Evolutionary conservation across 495 filamentous ascomycete species (phyloP), one percentile per base, ranked within the genome.

Genomic region (Trypethelium eluteriae): DNA sequence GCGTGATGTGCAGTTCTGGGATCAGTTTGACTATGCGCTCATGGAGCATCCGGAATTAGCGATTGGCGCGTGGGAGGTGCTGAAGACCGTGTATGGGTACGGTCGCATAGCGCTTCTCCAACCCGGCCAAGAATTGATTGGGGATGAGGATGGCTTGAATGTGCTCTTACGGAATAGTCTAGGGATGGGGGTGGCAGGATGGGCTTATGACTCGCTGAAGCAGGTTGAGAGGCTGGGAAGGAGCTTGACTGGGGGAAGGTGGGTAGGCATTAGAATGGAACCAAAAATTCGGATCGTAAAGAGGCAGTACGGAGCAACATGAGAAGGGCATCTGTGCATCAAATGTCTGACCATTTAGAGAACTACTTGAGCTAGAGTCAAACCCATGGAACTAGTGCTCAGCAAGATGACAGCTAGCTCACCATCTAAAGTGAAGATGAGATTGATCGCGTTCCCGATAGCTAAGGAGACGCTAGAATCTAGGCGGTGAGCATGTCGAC

Each of bases 11-110:
- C 68, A 75, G 2, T 98, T 97, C 76, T 98, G 93, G 94, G 76
- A 81, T 2, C 77, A 79, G 36, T 92, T 96, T 67, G 89, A 96
- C 71, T 99, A 91, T 71, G 85, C 85, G 6, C 80, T 98, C 5
- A 81, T 88, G 10, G 90, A 94, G 77, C 77, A 85, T 32, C 87
- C 86, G 14, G 80, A 77, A 49, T 72, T 73, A 38, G 76, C 81
- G 1, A 83, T 87, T 65, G 88, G 86, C 0, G 78, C 78, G 2
- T 99, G 93, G 92, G 82, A 90, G 67, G 80, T 84, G 10, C 75
- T 94, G 9, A 84, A 83, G 25, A 82, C 84, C 0, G 82, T 96
- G 1, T 77, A 86, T 65, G 90, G 87, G 0, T 95, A 87, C 75
- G 83, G 81, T 12, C 91, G 93, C 0, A 69, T 96, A 11, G 82